Percentiles rank a stretch among this genome's conserved stretches.
Conservation (phyloP, 1,139 yeast species). For the Groenewaldozyma sp. region DNA sequence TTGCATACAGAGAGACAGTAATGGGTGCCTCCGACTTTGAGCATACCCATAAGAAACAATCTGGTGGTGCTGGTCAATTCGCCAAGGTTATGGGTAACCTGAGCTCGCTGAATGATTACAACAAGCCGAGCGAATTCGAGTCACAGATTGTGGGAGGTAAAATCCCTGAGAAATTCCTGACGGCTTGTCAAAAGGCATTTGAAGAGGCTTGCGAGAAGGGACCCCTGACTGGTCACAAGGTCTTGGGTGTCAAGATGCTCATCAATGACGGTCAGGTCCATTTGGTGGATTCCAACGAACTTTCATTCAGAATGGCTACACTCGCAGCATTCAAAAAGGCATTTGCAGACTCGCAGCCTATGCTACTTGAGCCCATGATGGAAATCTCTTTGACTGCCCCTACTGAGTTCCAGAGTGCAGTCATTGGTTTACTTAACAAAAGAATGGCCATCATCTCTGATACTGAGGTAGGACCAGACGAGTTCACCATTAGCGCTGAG, state of each 20-base stretch:
- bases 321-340: slow-evolving; percentile 89
- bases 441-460: slow-evolving; percentile 88
- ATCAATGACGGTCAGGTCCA: slow-evolving; percentile 97
- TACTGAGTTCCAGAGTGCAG: slow-evolving; percentile 88
- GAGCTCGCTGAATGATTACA: slow-evolving; percentile 48
- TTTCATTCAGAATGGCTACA: slow-evolving; percentile 90
- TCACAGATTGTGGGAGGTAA: slow-evolving; percentile 94
- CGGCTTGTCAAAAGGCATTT: slow-evolving; percentile 94
- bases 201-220: slow-evolving; percentile 95
- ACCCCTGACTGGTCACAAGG: slow-evolving; percentile 90
- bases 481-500: slow-evolving; percentile 87
- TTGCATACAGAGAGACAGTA: slow-evolving; percentile 93
- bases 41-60: slow-evolving; percentile 92
- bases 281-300: slow-evolving; percentile 93
- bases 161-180: slow-evolving; percentile 87
- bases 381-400: slow-evolving; percentile 89
- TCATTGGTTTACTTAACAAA: slow-evolving; percentile 86
- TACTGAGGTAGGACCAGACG: slow-evolving; percentile 90
- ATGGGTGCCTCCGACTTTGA: slow-evolving; percentile 70
- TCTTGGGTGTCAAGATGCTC: slow-evolving; percentile 86
- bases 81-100: slow-evolving; percentile 92
- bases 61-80: slow-evolving; percentile 99
- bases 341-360: slow-evolving; percentile 74
- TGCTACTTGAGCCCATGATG: slow-evolving; percentile 94
- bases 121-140: slow-evolving; percentile 55